Evolutionary conservation across 805 yeast genomes (phyloP).

Genomic region (Kodamaea sagamina): DNA sequence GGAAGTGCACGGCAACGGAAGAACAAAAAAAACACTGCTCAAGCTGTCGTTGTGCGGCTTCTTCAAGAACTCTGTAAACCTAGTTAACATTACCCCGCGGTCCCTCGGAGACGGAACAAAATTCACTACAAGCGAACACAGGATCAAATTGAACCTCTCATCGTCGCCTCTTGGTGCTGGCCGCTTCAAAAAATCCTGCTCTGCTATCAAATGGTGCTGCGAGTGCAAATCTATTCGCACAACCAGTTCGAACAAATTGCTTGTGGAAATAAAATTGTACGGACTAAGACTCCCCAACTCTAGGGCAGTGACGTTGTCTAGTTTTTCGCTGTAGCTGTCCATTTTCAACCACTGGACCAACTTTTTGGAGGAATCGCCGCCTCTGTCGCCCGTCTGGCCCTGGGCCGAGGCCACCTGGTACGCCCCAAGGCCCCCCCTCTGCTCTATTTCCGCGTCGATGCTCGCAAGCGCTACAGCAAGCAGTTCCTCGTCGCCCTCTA

Average conservation of each 20-base stretch:
- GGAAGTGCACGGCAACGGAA: conserved; percentile 82
- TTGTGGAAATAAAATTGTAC: conserved; percentile 63
- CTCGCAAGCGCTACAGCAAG: conserved; percentile 40
- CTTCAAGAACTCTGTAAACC: conserved; percentile 58
- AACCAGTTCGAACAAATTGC: conserved; percentile 53
- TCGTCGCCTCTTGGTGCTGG: conserved; percentile 51
- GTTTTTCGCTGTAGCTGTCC: conserved; percentile 11
- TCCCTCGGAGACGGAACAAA: conserved; percentile 73
- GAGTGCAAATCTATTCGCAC: conserved; percentile 78
- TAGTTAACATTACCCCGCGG: conserved; percentile 76
- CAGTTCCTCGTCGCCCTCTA: conserved; percentile 3
- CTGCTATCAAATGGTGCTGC: conserved; percentile 66
- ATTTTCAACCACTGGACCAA: conserved; percentile 71
- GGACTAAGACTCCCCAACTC: conserved; percentile 85
- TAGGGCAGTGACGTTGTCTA: conserved; percentile 45
- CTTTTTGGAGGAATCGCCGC: conserved; percentile 89
- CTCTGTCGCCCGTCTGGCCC: conserved; percentile 77
- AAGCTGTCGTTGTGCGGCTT: conserved; percentile 25
- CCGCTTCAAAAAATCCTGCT: conserved; percentile 85
- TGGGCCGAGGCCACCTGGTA: conserved; percentile 85
- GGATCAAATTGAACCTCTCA: conserved; percentile 63
- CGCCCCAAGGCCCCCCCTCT: conserved; percentile 72
- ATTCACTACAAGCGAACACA: conserved; percentile 85
- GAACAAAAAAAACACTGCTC: conserved; percentile 67
- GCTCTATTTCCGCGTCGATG: conserved; percentile 61